These are phyloP conservation scores for Trichoderma endophyticum DNA, from an alignment of 2,329 filamentous ascomycete genomes.

Conservation along the genomic window DNA sequence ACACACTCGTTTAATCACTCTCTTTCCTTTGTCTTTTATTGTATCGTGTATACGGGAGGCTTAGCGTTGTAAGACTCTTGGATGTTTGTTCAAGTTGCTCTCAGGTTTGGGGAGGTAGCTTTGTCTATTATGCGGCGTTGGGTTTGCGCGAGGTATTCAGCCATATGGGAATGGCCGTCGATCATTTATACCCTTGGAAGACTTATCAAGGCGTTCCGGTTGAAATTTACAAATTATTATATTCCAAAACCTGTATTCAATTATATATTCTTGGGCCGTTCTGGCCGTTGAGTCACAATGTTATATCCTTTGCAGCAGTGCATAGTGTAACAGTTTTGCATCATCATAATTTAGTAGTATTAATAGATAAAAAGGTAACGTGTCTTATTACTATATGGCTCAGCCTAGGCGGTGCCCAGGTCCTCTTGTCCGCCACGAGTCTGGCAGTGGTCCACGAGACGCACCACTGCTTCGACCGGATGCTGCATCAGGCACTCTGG, in stretches of 20 bases:
- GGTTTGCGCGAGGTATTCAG: slow-evolving; percentile 2
- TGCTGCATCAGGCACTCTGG: slow-evolving; percentile 28
- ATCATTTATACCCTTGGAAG: slow-evolving; percentile 7
- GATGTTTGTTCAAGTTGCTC: not conserved
- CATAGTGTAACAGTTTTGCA: not conserved
- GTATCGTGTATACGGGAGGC: not conserved
- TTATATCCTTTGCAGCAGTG: not conserved
- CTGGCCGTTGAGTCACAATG: not conserved
- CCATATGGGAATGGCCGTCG: not conserved
- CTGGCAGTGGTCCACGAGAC: slow-evolving; percentile 52
- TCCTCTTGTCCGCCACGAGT: slow-evolving; percentile 63
- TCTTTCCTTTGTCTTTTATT: not conserved
- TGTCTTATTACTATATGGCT: slow-evolving; percentile 17
- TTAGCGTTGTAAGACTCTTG: not conserved
- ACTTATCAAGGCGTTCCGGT: not conserved
- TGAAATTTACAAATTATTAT: not conserved
- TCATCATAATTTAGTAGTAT: not conserved
- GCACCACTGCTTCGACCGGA: slow-evolving; percentile 42
- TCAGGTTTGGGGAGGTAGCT: not conserved
- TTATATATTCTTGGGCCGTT: not conserved
- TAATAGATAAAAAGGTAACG: not conserved
- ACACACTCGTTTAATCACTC: not conserved
- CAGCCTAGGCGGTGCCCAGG: slow-evolving; percentile 60
- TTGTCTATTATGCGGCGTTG: not conserved
- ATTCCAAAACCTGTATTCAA: not conserved